phyloP scores from a whole-genome alignment of 2,329 filamentous ascomycete species.

The Pseudogymnoascus sp. region DNA sequence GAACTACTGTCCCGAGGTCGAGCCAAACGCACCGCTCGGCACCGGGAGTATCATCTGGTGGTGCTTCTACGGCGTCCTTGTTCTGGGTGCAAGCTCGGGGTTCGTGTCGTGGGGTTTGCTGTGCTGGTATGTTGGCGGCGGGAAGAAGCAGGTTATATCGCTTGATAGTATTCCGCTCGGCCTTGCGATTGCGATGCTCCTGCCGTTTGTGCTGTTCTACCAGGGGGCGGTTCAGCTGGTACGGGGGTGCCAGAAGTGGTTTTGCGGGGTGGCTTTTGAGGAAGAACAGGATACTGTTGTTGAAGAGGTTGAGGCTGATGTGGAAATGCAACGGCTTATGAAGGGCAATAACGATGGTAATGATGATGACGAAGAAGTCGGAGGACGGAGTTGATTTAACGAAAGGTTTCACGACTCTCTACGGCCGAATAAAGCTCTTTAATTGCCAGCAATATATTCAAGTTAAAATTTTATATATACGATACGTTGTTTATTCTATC shows the following conservation, averaged over 20 bases:
- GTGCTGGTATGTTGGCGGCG: not conserved
- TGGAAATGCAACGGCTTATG: conserved; percentile 1
- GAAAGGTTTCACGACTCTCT: not conserved
- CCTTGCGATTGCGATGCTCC: not conserved
- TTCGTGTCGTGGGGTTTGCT: not conserved
- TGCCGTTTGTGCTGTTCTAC: not conserved
- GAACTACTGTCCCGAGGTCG: not conserved
- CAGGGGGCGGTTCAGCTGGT: not conserved
- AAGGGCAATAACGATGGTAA: not conserved
- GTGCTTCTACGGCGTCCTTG: not conserved
- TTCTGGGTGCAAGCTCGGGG: not conserved
- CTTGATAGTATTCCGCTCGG: not conserved
- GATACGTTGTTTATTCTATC: not conserved
- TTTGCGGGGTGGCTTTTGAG: not conserved
- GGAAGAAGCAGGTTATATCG: not conserved
- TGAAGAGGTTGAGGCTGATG: not conserved
- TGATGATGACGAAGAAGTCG: not conserved
- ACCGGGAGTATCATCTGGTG: not conserved
- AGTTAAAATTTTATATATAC: not conserved
- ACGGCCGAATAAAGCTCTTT: not conserved
- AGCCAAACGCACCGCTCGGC: not conserved
- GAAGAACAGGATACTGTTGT: not conserved
- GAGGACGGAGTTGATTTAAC: not conserved
- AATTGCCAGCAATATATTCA: not conserved
- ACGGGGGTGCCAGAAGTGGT: not conserved